Conservation (phyloP, 1,139 yeast species). For the Taphrina pruni region DNA sequence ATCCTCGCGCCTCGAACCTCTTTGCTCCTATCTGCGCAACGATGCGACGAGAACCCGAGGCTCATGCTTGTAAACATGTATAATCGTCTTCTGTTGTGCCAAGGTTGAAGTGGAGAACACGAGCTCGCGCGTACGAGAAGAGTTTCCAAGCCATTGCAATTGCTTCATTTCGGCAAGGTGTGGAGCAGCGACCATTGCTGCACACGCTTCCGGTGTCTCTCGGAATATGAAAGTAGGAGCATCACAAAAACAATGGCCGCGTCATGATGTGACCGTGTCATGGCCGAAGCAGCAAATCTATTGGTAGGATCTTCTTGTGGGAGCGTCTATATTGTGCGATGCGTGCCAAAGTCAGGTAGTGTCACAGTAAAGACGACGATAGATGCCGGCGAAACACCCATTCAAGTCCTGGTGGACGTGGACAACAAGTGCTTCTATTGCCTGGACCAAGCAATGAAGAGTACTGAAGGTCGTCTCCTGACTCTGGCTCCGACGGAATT, state of each 20-base stretch:
- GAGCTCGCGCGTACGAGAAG: too few relatives aligned
- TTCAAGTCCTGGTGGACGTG: constrained; percentile 20
- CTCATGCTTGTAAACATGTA: too few relatives aligned
- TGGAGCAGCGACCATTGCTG: neutral
- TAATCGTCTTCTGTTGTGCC: too few relatives aligned
- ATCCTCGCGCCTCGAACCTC: too few relatives aligned
- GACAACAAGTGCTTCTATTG: constrained; percentile 30
- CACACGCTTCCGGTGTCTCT: too few relatives aligned
- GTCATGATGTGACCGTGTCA: neutral
- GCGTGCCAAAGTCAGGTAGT: constrained; percentile 2
- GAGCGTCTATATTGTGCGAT: constrained; percentile 18
- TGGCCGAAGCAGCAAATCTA: constrained; percentile 12
- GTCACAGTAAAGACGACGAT: constrained; percentile 19
- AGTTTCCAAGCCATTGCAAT: neutral
- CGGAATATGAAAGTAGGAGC: too few relatives aligned
- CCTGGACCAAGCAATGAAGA: constrained; percentile 7
- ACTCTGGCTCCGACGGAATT: constrained; percentile 36
- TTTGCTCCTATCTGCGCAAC: too few relatives aligned
- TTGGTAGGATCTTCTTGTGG: constrained; percentile 27
- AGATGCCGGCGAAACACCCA: constrained; percentile 12
- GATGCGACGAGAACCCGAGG: too few relatives aligned
- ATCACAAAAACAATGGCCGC: too few relatives aligned
- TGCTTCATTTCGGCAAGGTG: neutral
- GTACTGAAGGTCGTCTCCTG: constrained; percentile 13
- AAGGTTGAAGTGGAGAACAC: too few relatives aligned